These are phyloP conservation scores for Saccharum spontaneum DNA, from an alignment of 176 grass and related monocot species.

Conservation along the genomic window DNA sequence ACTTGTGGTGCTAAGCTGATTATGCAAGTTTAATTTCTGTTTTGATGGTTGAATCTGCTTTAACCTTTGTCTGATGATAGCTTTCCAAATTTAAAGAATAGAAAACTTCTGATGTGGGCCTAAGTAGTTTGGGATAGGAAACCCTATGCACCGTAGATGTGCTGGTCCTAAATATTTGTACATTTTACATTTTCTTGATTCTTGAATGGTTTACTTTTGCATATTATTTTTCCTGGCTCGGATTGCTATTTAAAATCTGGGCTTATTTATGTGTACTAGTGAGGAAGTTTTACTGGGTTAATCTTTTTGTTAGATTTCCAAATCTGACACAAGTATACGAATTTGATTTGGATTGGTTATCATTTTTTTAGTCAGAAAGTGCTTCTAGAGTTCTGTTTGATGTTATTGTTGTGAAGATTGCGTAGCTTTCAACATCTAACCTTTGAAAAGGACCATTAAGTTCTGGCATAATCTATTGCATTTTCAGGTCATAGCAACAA, in stretches of 20 bases:
- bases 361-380: not conserved
- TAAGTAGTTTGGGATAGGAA: not conserved
- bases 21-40: not conserved
- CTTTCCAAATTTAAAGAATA: not conserved
- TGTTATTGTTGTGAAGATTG: not conserved
- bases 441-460: not conserved
- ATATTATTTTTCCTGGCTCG: not conserved
- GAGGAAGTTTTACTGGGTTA: not conserved
- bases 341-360: constrained; percentile 25
- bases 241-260: not conserved
- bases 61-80: not conserved
- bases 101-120: not conserved
- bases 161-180: not conserved
- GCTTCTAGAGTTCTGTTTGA: not conserved
- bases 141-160: not conserved
- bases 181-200: not conserved
- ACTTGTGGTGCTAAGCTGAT: not conserved
- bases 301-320: not conserved
- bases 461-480: constrained; percentile 15
- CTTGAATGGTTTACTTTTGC: not conserved
- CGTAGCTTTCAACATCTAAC: not conserved
- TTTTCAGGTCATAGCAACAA: constrained; percentile 69
- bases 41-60: not conserved
- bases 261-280: not conserved
- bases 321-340: not conserved